phyloP scores from a whole-genome alignment of 768 basidiomycete genomes.

The Coprinopsis strossmayeri region DNA sequence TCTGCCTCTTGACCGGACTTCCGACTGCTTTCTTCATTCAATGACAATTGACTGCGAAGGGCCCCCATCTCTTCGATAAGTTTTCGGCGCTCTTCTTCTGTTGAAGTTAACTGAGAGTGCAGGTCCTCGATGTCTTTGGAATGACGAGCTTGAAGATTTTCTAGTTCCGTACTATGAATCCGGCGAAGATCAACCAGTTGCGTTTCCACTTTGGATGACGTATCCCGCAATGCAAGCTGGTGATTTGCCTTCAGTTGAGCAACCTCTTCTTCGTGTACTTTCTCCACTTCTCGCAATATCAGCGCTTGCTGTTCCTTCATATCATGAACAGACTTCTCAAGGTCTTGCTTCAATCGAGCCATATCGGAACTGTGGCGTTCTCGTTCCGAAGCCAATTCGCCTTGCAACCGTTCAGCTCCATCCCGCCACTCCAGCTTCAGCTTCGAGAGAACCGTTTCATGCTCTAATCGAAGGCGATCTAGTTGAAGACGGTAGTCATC shows the following conservation, averaged over 20 bases:
- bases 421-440: slow-evolving; percentile 47
- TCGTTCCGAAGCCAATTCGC: slow-evolving; percentile 36
- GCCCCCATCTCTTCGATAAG: slow-evolving; percentile 28
- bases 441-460: slow-evolving; percentile 45
- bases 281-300: slow-evolving; percentile 49
- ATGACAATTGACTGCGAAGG: slow-evolving; percentile 9
- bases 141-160: slow-evolving; percentile 39
- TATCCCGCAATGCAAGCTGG: slow-evolving; percentile 29
- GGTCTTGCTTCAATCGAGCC: slow-evolving; percentile 6
- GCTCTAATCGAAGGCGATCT: slow-evolving; percentile 56
- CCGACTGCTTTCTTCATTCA: slow-evolving; percentile 19
- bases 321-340: slow-evolving; percentile 17
- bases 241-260: slow-evolving; percentile 43
- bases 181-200: slow-evolving; percentile 24
- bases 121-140: slow-evolving; percentile 37
- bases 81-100: slow-evolving; percentile 31
- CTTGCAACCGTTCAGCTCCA: slow-evolving; percentile 43
- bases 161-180: slow-evolving; percentile 35
- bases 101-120: slow-evolving; percentile 31
- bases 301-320: slow-evolving; percentile 49
- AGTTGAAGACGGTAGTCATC: slow-evolving; percentile 55
- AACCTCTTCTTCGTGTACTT: slow-evolving; percentile 51
- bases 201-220: slow-evolving; percentile 19
- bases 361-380: slow-evolving; percentile 31
- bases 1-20: background rate